These are phyloP conservation scores for Rhodotorula sp. DNA, from an alignment of 1,284 basidiomycete genomes.

Conservation along the genomic window DNA sequence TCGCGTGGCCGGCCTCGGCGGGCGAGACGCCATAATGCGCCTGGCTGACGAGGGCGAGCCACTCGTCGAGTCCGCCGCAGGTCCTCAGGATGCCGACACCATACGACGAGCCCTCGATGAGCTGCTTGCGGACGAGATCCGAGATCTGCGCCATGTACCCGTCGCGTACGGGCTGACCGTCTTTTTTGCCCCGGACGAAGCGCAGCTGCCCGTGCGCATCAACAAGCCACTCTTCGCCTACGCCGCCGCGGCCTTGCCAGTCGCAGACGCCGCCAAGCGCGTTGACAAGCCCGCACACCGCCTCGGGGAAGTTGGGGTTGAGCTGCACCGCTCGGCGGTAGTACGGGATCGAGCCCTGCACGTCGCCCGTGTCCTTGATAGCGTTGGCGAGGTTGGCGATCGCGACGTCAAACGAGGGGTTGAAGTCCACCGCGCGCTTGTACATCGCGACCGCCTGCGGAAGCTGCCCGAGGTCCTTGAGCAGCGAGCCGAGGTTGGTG, in stretches of 20 bases:
- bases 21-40: constrained; percentile 30
- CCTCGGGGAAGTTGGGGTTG: constrained; percentile 63
- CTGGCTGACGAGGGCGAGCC: constrained; percentile 55
- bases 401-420: constrained; percentile 60
- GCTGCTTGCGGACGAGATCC: constrained; percentile 58
- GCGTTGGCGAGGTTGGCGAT: constrained; percentile 66
- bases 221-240: constrained; percentile 42
- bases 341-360: constrained; percentile 60
- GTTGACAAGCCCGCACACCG: constrained; percentile 61
- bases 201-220: constrained; percentile 16
- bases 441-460: constrained; percentile 60
- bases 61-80: constrained; percentile 54
- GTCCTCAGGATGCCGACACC: constrained; percentile 54
- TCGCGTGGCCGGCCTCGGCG: constrained; percentile 42
- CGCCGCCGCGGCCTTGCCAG: constrained; percentile 59
- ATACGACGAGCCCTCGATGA: constrained; percentile 55
- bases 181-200: not conserved
- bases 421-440: constrained; percentile 58
- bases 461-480: constrained; percentile 63
- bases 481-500: constrained; percentile 63
- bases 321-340: constrained; percentile 60
- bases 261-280: constrained; percentile 61
- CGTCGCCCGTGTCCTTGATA: constrained; percentile 58
- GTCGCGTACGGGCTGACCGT: not conserved
- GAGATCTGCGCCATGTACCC: constrained; percentile 60